These are phyloP conservation scores for Lagenidium giganteum DNA, from an alignment of 352 stramenopile genomes.

Conservation along the genomic window DNA sequence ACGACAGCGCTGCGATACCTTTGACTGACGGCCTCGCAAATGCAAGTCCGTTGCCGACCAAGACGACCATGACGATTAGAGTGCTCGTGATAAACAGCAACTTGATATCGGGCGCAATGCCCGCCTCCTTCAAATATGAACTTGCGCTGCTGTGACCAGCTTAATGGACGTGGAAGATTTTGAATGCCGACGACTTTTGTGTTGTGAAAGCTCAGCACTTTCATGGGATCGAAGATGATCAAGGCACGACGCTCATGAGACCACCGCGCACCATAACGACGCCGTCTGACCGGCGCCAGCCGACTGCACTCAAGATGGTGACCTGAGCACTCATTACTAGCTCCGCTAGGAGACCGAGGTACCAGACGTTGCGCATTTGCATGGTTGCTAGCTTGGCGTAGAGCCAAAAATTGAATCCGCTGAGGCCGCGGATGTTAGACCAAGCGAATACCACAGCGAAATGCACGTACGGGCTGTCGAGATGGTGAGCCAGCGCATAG, in stretches of 20 bases:
- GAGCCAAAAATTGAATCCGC: conserved; percentile 10
- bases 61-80: too few species aligned
- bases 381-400: conserved; percentile 18
- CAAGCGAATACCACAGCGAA: conserved; percentile 17
- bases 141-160: too few species aligned
- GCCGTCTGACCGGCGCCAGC: conserved; percentile 6
- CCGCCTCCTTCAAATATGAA: too few species aligned
- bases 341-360: conserved; percentile 22
- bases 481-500: conserved; percentile 21
- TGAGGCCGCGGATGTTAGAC: conserved; percentile 12
- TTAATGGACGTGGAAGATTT: neutral
- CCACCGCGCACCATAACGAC: conserved; percentile 14
- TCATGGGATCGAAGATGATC: conserved; percentile 16
- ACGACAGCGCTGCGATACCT: too few species aligned
- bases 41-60: too few species aligned
- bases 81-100: too few species aligned
- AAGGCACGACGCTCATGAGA: conserved; percentile 18
- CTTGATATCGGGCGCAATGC: too few species aligned
- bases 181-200: conserved; percentile 3
- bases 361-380: conserved; percentile 37
- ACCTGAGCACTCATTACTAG: too few species aligned
- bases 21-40: too few species aligned
- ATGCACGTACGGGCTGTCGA: conserved; percentile 21
- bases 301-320: too few species aligned
- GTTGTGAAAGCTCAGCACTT: conserved; percentile 9